Base-by-base conservation (phyloP, 1,284 basidiomycete species). In the Pascua sp. region DNA sequence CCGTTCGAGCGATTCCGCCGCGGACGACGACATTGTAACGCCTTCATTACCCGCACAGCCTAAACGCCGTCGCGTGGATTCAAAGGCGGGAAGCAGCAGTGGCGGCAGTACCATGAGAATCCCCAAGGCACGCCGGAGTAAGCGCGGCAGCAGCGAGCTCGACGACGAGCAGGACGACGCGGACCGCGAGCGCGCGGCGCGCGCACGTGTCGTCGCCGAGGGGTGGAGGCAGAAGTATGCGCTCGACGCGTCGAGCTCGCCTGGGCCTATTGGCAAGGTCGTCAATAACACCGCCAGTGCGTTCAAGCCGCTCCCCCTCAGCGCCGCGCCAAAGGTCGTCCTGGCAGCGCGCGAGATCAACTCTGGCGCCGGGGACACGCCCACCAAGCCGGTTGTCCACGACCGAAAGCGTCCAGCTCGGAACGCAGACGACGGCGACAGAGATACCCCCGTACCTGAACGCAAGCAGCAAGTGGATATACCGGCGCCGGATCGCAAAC, bases 201-300 rank as follows among this genome's bases (percentile, higher is more conserved):
- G 64, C 24, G 71, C 71, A 0, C 67, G 67, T 55, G 53, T 57
- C 3, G 67, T 78, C 2, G 72, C 71, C 2, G 59, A 59, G 17
- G 69, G 67, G 1, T 77, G 77, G 76, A 65, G 66, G 48, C 57
- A 63, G n/a, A 75, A 74, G 58, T 79, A 67, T 55, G 61, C 68
- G 5, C 66, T 75, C 38, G 64, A 63, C 13, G 42, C 57, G 8
- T 47, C 43, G n/a, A 51, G 51, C 11, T 42, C 53, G 11, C 53
- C 57, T 2, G 47, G 54, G 1, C 40, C 42, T 11, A 42, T 32
- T 36, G 4, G 32, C 39, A n/a, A 38, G 42, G 46, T 40, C 49
- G 38, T n/a, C n/a, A n/a, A 17, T 49, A 42, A 40, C 37, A 7
- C 16, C 18, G 2, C 40, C 44, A 4, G n/a, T 11, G 38, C 13